Evolutionary conservation across 192 early-diverging fungal species (phyloP), one percentile per base, ranked within the genome.

Genomic region (Dissophora globulifera): DNA sequence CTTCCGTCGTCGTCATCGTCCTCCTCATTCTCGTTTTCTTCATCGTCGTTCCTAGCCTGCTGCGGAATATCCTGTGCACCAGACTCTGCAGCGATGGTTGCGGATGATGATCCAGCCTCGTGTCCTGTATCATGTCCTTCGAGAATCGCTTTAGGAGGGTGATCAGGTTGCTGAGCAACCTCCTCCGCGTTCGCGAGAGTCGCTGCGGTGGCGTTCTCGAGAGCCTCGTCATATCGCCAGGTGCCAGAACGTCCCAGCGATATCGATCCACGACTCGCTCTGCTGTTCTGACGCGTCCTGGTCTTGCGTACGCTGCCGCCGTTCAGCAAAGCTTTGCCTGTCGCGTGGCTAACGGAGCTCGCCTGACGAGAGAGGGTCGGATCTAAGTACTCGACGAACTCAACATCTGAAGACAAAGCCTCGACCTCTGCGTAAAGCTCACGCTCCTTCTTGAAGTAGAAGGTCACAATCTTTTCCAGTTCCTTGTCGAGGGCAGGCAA

Each of bases 371-470:
- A 47, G 25, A 35, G 49, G 8, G 33, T 35, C 26, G 55, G 58
- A 35, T 83, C 70, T 29, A 81, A 40, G 45, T 43, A 74, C 43
- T 88, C 84, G 22, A 85, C 59, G 59, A 67, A 69, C 31, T 72
- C 78, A 43, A 90, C 67, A 53, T 92, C 91, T 12, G 51, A 38
- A n/a, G 81, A 57, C 8, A 97, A 53, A 0, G 66, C 81, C 15
- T 92, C 81, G n/a, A 93, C 84, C 60, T 92, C 84, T 30, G 76
- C 67, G 58, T 90, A 84, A 20, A 96, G 82, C 72, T 95, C 93
- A 0, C 81, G 82, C 63, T 97, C 95, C 68, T 96, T 95, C 51
- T 86, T 86, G 17, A 78, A 67, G 79, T 98, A 98, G 62, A 97
- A 97, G 30, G 74, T 70, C 33, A 85, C 84, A 58, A 98, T 94